Conservation (phyloP, 2,329 filamentous ascomycete species). For the Pyrenophora graminea region DNA sequence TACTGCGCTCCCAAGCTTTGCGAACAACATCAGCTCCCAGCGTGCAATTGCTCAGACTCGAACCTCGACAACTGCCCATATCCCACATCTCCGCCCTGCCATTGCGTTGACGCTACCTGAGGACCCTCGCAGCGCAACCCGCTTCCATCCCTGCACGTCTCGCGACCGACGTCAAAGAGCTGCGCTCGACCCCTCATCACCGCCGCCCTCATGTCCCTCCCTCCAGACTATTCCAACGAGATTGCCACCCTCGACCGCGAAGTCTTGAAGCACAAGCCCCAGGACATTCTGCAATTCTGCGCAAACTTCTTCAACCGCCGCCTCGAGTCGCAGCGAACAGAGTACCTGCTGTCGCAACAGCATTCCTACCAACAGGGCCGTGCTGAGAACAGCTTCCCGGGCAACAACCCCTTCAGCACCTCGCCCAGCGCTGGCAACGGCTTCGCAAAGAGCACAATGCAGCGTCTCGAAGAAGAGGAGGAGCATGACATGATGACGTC, state of each 20-base stretch:
- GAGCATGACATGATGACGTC: conserved; percentile 77
- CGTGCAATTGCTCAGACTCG: conserved; percentile 4
- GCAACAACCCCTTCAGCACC: conserved; percentile 74
- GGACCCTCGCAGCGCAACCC: conserved; percentile 33
- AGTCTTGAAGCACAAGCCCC: conserved; percentile 61
- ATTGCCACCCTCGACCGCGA: conserved; percentile 67
- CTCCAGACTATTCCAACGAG: conserved; percentile 57
- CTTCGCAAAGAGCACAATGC: conserved; percentile 56
- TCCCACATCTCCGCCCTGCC: conserved; percentile 3
- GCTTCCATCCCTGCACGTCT: conserved; percentile 43
- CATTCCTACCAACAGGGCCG: conserved; percentile 50
- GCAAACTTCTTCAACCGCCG: conserved; percentile 69
- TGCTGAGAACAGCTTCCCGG: conserved; percentile 75
- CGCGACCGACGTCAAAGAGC: conserved; percentile 46
- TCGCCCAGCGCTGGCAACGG: conserved; percentile 44
- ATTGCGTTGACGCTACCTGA: conserved; percentile 32
- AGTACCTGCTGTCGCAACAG: conserved; percentile 57
- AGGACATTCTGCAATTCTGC: conserved; percentile 72
- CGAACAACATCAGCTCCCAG: not conserved
- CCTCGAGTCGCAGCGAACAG: conserved; percentile 66
- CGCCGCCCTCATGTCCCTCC: conserved; percentile 45
- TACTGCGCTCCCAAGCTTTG: conserved; percentile 12
- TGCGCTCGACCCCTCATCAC: conserved; percentile 43
- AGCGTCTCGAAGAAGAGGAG: conserved; percentile 78
- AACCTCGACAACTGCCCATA: not conserved